phyloP scores from a whole-genome alignment of 805 yeast species.

The Teunomyces kruisii region DNA sequence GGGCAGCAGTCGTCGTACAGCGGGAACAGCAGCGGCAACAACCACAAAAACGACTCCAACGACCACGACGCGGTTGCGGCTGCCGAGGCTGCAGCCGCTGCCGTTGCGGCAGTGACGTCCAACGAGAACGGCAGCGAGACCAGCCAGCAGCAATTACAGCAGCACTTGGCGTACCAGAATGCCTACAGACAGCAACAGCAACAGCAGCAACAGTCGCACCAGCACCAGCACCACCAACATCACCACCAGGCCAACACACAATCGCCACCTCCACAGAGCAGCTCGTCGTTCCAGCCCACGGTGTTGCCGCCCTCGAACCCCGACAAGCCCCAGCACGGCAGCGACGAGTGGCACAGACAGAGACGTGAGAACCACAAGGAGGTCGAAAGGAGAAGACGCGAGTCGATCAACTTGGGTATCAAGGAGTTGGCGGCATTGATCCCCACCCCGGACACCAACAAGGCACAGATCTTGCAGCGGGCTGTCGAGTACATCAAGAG shows the following conservation, averaged over 20 bases:
- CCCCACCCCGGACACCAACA: slow-evolving; percentile 83
- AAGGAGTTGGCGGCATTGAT: slow-evolving; percentile 72
- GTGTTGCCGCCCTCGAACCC: slow-evolving; percentile 24
- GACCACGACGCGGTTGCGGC: slow-evolving; percentile 26
- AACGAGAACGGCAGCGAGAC: slow-evolving; percentile 13
- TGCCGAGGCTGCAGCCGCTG: slow-evolving; percentile 29
- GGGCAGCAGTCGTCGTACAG: slow-evolving; percentile 39
- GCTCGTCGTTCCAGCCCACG: slow-evolving; percentile 31
- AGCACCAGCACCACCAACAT: slow-evolving; percentile 4
- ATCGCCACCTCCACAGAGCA: slow-evolving; percentile 3
- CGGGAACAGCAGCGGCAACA: slow-evolving; percentile 6
- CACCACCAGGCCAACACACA: slow-evolving; percentile 14
- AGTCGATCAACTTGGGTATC: slow-evolving; percentile 84
- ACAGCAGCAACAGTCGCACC: slow-evolving; percentile 5
- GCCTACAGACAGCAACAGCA: slow-evolving; percentile 18
- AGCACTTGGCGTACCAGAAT: slow-evolving; percentile 18
- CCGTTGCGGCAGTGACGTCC: slow-evolving; percentile 21
- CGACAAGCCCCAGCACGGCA: slow-evolving; percentile 64
- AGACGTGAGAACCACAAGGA: slow-evolving; percentile 92
- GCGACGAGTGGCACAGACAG: slow-evolving; percentile 79
- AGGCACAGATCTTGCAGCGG: slow-evolving; percentile 82
- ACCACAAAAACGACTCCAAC: slow-evolving; percentile 2
- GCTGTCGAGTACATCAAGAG: slow-evolving; percentile 90
- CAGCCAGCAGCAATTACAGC: slow-evolving; percentile 17
- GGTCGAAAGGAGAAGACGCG: slow-evolving; percentile 91